Evolutionary conservation across 495 filamentous ascomycete genomes (phyloP).

Genomic region (Baudoinia panamericana): DNA sequence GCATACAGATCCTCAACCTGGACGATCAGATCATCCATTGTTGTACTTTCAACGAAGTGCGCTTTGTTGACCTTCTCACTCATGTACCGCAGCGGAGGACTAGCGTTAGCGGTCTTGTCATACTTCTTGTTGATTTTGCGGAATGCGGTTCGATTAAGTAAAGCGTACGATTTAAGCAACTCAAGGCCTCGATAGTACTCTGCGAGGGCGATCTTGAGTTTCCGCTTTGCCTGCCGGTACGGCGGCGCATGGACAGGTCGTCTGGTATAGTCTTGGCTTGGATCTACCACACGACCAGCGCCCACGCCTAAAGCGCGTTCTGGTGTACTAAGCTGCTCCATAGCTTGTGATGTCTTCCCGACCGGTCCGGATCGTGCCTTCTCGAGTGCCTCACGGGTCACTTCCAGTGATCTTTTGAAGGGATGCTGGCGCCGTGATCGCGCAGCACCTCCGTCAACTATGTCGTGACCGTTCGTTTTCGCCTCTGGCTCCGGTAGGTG

Average conservation of each 20-base stretch:
- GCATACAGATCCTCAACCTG: slow-evolving; percentile 82
- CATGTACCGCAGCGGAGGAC: slow-evolving; percentile 70
- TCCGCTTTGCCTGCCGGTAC: slow-evolving; percentile 74
- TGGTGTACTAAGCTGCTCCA: slow-evolving; percentile 41
- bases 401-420: background rate
- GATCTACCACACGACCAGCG: background rate
- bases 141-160: slow-evolving; percentile 82
- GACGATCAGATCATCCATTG: slow-evolving; percentile 61
- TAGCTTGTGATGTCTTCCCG: slow-evolving; percentile 45
- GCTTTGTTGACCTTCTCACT: slow-evolving; percentile 81
- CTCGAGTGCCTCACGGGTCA: background rate
- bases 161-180: slow-evolving; percentile 76
- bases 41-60: slow-evolving; percentile 77
- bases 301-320: slow-evolving; percentile 11
- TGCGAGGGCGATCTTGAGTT: slow-evolving; percentile 76
- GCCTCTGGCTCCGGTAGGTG: background rate
- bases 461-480: background rate
- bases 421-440: background rate
- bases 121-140: slow-evolving; percentile 99
- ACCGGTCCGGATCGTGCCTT: slow-evolving; percentile 28
- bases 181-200: slow-evolving; percentile 90
- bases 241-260: slow-evolving; percentile 38
- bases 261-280: slow-evolving; percentile 27
- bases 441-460: background rate
- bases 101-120: slow-evolving; percentile 73